Evolutionary conservation across 2,329 filamentous ascomycete species (phyloP), one percentile per base, ranked within the genome.

Genomic region (Pseudovirgaria hyperparasitica): DNA sequence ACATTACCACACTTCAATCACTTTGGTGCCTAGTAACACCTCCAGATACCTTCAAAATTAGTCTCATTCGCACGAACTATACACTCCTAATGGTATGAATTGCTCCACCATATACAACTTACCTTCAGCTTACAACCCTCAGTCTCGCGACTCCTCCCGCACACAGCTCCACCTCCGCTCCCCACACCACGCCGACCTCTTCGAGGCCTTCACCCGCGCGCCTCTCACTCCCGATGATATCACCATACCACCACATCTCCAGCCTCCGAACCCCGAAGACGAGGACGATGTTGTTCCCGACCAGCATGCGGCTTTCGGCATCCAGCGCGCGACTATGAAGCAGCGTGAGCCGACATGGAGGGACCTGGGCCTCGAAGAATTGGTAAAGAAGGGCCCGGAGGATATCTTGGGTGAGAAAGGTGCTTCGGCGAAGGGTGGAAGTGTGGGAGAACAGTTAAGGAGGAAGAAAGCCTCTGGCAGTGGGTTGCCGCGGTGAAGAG

Each of bases 251-350:
- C 72, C 73, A 6, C 72, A 82, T 35, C 72, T 85, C 48, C 80
- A 84, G 50, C 82, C 82, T 21, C 66, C 85, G 46, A 87, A 90
- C 49, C 82, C 82, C 0, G 82, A 90, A 53, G 82, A 90, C 50
- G 81, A 90, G 55, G 82, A 90, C 46, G 82, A 90, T 45, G 78
- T 90, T 4, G 82, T 90, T 4, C 82, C 82, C 1, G 81, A 90
- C 52, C 82, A 90, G 57, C 82, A 90, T 48, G 82, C 82, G 9
- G 82, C 82, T 0, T 90, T 90, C 50, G 82, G 82, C 20, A 90
- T 92, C 42, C 74, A 82, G 52, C 70, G 79, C 39, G 82, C 82
- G 7, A 86, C 80, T 10, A 77, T 84, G 56, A 68, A 69, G 37
- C 65, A 63, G 41, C 69, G 67, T 42, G 79, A 85, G 55, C 66